phyloP scores from a whole-genome alignment of 208 protist genomes.

The Blechomonas ayalai region DNA sequence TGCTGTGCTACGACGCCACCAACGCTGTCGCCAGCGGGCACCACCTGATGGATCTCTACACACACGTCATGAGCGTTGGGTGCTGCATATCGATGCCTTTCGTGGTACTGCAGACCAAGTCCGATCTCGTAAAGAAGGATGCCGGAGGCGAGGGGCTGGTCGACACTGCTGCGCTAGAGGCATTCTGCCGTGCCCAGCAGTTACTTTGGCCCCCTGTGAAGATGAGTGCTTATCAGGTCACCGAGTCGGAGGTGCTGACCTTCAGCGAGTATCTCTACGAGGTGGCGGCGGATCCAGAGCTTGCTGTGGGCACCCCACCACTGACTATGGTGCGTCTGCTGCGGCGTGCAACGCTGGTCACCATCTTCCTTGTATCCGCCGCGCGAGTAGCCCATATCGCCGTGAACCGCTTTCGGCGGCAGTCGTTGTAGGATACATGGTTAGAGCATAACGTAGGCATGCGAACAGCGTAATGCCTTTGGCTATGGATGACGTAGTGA shows the following conservation, averaged over 20 bases:
- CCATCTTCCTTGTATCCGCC: conserved; percentile 24
- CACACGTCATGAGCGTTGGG: conserved; percentile 9
- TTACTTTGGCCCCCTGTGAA: conserved; percentile 79
- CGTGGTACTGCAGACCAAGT: conserved; percentile 80
- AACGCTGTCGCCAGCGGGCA: conserved; percentile 18
- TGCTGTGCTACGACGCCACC: conserved; percentile 73
- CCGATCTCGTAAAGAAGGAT: conserved; percentile 18
- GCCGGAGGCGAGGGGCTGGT: neutral
- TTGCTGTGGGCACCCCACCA: conserved; percentile 57
- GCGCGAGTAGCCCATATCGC: conserved; percentile 7
- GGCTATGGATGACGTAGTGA: too few relatives aligned
- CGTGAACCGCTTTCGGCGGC: neutral
- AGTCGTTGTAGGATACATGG: neutral
- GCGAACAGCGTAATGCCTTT: too few relatives aligned
- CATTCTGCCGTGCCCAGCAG: conserved; percentile 44
- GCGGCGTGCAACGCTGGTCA: conserved; percentile 48
- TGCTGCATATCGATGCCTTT: conserved; percentile 38
- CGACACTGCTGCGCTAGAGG: conserved; percentile 7
- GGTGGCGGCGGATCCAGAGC: conserved; percentile 52
- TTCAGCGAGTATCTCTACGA: conserved; percentile 80
- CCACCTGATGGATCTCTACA: conserved; percentile 42
- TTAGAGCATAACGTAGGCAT: too few relatives aligned
- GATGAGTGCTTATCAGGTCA: conserved; percentile 43
- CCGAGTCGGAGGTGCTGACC: conserved; percentile 42
- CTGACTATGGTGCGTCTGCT: conserved; percentile 45